Percentiles rank a stretch among this genome's conserved stretches.
Conservation (phyloP, 2,329 filamentous ascomycete species). For the Exophiala oligosperma region DNA sequence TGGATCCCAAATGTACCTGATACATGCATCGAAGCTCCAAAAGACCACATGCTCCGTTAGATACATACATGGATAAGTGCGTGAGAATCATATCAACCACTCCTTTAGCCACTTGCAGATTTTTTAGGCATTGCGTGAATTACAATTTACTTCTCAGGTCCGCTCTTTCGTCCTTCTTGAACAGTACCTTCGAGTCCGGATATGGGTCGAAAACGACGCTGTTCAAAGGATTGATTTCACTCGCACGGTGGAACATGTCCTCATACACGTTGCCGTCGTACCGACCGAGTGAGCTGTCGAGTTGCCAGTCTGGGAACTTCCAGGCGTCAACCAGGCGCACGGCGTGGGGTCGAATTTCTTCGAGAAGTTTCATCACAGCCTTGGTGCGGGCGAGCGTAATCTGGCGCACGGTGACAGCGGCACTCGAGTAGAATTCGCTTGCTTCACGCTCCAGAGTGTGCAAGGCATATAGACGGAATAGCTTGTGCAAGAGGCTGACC, state of each 20-base stretch:
- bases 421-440: constrained; percentile 70
- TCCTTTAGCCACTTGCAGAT: background rate
- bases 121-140: background rate
- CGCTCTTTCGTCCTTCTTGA: constrained; percentile 54
- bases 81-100: background rate
- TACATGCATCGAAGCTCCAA: background rate
- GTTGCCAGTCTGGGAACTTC: constrained; percentile 76
- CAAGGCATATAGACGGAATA: constrained; percentile 66
- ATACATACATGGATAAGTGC: background rate
- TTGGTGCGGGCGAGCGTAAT: constrained; percentile 68
- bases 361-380: constrained; percentile 67
- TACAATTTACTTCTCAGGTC: constrained; percentile 29
- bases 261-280: constrained; percentile 76
- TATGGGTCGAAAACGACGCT: constrained; percentile 71
- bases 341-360: constrained; percentile 72
- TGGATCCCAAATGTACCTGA: too few species aligned
- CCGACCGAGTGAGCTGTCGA: constrained; percentile 69
- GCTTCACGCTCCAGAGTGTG: constrained; percentile 69
- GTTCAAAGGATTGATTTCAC: constrained; percentile 72
- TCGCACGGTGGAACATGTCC: constrained; percentile 72
- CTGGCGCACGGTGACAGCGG: constrained; percentile 69
- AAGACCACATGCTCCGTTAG: too few species aligned
- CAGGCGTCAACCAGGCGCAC: constrained; percentile 71
- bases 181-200: constrained; percentile 60
- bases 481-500: constrained; percentile 60